Base-by-base conservation (phyloP, 805 yeast species). In the Huiozyma sinensis region DNA sequence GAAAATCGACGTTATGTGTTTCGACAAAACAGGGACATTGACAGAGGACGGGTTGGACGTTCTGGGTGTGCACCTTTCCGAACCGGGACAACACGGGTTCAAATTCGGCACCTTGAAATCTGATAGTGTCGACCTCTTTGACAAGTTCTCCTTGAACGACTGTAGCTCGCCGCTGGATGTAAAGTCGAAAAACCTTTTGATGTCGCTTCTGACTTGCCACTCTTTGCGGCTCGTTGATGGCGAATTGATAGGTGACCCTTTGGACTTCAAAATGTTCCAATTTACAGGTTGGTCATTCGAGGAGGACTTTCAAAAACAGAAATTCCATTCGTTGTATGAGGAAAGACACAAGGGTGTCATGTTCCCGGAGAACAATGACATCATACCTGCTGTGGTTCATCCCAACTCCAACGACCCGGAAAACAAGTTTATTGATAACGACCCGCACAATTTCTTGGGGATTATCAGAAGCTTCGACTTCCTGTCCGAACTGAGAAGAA, bases 41-140 rank as follows among this genome's bases (percentile, higher is more conserved):
- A 92, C 99, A 0, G 97, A 92, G 57, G 98, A 92, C 60, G 97
- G 97, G 0, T 69, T 92, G 33, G 97, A 90, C 60, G 85, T 92
- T 3, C 69, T 88, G 55, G 83, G 85, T 6, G 71, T 78, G n/a
- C 80, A 75, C 44, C 47, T 50, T 28, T 58, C 49, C 7, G 50
- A 52, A 36, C 58, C 63, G 7, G 42, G 33, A 8, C 40, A 49
- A 1, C 51, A 44, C 29, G 47, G 45, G 12, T 52, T 44, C n/a
- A 47, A 48, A 13, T 61, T 66, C 39, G 56, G 63, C 27, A 52
- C 50, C 2, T 42, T 67, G 30, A 48, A 57, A 6, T 53, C 44
- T 4, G 50, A 50, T 39, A 51, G 53, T 6, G 47, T 50, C 13
- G 49, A 53, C 2, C 40, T 60, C 2, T 58, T 61, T 30, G 46